Evolutionary conservation across 805 yeast species (phyloP), one percentile per base, ranked within the genome.

Genomic region (Ogataea zsoltii): DNA sequence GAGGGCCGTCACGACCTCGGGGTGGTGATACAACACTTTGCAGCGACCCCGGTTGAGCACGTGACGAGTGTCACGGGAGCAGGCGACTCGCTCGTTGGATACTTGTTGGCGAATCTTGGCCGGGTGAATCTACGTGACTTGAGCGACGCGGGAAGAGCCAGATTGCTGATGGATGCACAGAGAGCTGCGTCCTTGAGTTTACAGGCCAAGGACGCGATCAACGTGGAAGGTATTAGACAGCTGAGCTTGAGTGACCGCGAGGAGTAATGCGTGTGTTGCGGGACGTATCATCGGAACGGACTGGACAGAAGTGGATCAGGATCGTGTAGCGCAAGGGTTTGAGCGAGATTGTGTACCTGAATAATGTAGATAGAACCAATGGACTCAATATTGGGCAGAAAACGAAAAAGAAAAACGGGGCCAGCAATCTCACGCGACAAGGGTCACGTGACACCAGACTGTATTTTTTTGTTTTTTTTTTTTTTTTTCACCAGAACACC

Each of bases 61-160:
- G 58, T 62, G 0, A 72, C 85, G 11, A 87, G 83, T 53, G 96
- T 86, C 26, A 88, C 92, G 9, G 97, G 96, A 2, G 96, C 96
- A 0, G 97, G 96, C 10, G 96, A 89, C 63, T 75, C 94, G 0
- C 70, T 89, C 34, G 74, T 81, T 23, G 96, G 96, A 0, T 79
- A 74, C 21, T 51, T 89, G 17, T 61, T 79, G 11, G 67, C 82
- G 2, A 71, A 71, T 45, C 49, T 75, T 40, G 49, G 46, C 10
- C 39, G 54, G 3, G 45, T 41, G 10, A 29, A 32, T n/a, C 37
- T 50, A 17, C 45, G 28, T 14, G 54, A 49, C 28, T 19, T 57
- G 33, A 21, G 13, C 6, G 44, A 38, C 14, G 13, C 29, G 3
- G 51, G 45, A 16, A 50, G 69, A 33, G 58, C 55, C n/a, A 14